These are phyloP conservation scores for Pisolithus microcarpus DNA, from an alignment of 768 basidiomycete genomes.

Conservation along the genomic window DNA sequence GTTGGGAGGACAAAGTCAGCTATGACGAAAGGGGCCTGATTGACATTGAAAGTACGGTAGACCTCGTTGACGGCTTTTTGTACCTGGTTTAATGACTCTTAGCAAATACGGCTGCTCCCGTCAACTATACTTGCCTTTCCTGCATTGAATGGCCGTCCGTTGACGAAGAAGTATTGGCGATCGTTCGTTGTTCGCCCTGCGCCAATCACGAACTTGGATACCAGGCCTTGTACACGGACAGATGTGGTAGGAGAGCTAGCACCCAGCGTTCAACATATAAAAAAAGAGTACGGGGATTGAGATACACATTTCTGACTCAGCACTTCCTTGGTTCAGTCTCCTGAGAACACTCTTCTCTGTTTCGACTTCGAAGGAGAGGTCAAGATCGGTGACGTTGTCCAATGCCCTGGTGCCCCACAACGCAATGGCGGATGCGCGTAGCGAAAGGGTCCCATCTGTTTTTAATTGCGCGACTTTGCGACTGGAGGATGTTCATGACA, in stretches of 20 bases:
- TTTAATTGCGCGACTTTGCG: constrained; percentile 63
- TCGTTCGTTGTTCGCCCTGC: constrained; percentile 75
- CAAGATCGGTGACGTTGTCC: constrained; percentile 67
- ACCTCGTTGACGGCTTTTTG: constrained; percentile 91
- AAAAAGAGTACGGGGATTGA: not conserved
- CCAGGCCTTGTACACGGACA: constrained; percentile 65
- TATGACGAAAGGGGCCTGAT: constrained; percentile 75
- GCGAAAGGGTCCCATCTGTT: constrained; percentile 59
- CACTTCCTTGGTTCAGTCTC: constrained; percentile 8
- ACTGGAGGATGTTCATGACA: constrained; percentile 27
- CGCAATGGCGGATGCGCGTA: constrained; percentile 57
- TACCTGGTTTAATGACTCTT: constrained; percentile 36
- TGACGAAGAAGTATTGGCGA: constrained; percentile 89
- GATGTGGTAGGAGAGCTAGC: constrained; percentile 23
- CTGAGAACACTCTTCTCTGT: constrained; percentile 41
- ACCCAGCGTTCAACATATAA: not conserved
- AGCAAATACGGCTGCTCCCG: no score
- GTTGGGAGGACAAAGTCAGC: constrained; percentile 80
- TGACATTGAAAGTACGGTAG: constrained; percentile 72
- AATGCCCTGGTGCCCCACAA: constrained; percentile 83
- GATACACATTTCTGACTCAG: constrained; percentile 17
- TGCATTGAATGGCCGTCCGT: constrained; percentile 81
- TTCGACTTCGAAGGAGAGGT: constrained; percentile 61
- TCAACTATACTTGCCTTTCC: constrained; percentile 45
- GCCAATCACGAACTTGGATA: constrained; percentile 75